Conservation (phyloP, 768 basidiomycete genomes). For the Lepiota subincarnata region DNA sequence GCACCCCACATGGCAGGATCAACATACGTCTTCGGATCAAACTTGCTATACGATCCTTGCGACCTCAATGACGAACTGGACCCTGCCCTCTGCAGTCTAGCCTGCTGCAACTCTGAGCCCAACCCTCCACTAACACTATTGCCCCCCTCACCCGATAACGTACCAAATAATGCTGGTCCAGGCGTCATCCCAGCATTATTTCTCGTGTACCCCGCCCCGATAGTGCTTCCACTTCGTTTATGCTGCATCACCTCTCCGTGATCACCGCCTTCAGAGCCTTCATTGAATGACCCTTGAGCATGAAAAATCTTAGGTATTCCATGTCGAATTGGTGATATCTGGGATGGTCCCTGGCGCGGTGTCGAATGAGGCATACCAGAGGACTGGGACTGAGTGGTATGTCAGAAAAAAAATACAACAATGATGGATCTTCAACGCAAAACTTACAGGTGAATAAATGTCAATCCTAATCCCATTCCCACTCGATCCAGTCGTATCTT, state of each 20-base stretch:
- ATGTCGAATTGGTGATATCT: background rate
- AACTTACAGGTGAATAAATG: conserved; percentile 7
- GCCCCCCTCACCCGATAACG: background rate
- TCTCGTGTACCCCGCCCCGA: background rate
- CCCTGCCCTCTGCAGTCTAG: conserved; percentile 2
- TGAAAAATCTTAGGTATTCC: conserved; percentile 5
- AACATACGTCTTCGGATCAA: conserved; percentile 13
- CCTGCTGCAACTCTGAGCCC: background rate
- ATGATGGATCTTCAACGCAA: background rate
- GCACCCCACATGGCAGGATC: conserved; percentile 15
- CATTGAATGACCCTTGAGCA: background rate
- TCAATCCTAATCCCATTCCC: conserved; percentile 9
- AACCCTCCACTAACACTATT: background rate
- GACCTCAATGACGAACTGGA: conserved; percentile 15
- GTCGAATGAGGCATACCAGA: background rate
- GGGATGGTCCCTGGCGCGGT: background rate
- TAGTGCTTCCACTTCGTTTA: background rate
- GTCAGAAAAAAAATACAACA: background rate
- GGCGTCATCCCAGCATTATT: conserved; percentile 10
- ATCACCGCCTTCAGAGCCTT: background rate
- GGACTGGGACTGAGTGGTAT: background rate
- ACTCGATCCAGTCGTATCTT: background rate
- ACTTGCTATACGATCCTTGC: conserved; percentile 9
- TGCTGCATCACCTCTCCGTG: background rate
- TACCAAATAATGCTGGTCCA: conserved; percentile 1